Evolutionary conservation across 1,139 yeast genomes (phyloP).

Genomic region (Eremothecium cymbalariae): DNA sequence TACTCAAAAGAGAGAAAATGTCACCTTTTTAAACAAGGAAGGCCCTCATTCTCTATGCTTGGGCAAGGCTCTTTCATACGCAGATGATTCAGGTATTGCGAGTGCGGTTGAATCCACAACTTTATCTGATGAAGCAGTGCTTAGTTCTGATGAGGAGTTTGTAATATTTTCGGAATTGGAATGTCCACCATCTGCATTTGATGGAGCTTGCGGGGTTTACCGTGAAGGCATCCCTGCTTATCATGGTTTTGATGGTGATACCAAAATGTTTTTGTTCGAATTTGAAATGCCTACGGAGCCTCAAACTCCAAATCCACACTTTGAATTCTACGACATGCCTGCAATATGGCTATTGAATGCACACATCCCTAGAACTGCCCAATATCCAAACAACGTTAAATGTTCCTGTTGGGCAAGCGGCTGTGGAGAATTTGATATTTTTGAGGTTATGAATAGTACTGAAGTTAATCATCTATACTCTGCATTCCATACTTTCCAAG

Average conservation of each 20-base stretch:
- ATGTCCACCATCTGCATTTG: constrained; percentile 43
- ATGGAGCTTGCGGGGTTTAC: constrained; percentile 57
- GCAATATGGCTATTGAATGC: constrained; percentile 72
- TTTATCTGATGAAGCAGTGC: constrained; percentile 41
- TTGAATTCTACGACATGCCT: constrained; percentile 49
- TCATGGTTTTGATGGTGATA: constrained; percentile 76
- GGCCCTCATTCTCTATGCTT: constrained; percentile 49
- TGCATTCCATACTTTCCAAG: constrained; percentile 68
- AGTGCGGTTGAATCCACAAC: constrained; percentile 41
- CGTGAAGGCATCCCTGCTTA: constrained; percentile 80
- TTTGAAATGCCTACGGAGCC: constrained; percentile 68
- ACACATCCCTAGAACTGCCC: constrained; percentile 71
- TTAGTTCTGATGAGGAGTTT: constrained; percentile 53
- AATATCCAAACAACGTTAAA: constrained; percentile 51
- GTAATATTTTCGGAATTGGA: constrained; percentile 50
- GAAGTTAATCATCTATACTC: constrained; percentile 50
- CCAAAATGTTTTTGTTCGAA: constrained; percentile 82
- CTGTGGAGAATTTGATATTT: constrained; percentile 77
- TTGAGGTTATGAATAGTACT: constrained; percentile 53
- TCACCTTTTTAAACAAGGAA: constrained; percentile 53
- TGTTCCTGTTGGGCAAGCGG: constrained; percentile 76
- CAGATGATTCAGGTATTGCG: constrained; percentile 38
- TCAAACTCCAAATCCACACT: constrained; percentile 36
- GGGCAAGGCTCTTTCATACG: constrained; percentile 56
- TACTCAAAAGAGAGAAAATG: constrained; percentile 41